Evolutionary conservation across 2,329 filamentous ascomycete genomes (phyloP), one percentile per base, ranked within the genome.

Genomic region (Hypoxylon sp.): DNA sequence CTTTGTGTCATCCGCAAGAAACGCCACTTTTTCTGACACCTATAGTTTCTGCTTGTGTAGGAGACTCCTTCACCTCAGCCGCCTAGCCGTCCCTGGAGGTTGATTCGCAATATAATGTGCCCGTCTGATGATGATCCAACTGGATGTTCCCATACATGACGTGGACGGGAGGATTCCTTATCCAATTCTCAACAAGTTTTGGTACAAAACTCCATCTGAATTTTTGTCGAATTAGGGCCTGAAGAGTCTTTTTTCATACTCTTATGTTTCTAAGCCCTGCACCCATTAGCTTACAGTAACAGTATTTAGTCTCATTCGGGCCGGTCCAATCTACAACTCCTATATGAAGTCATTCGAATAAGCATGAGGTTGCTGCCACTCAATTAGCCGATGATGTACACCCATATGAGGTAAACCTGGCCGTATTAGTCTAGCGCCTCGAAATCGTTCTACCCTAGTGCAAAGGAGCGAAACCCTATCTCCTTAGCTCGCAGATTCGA

Each of bases 1-100:
- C 56, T 30, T 53, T 40, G 56, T 61, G 50, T 63, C 64, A 53
- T 56, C 59, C 35, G 11, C 17, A 50, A 62, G 56, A 54, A 57
- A 35, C n/a, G 22, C 25, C 37, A 22, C 33, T 55, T 46, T 13
- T 25, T 8, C 13, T 10, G 30, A n/a, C 33, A 22, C 48, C 31
- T 44, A 35, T 25, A 33, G n/a, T 8, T 48, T 37, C 42, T 22
- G 20, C 7, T 46, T 30, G n/a, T 58, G 17, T 7, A n/a, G 6
- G 17, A 40, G 4, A 20, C n/a, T 51, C 58, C 37, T 49, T 55
- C 17, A 8, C 10, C 37, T 49, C 55, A 6, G 37, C 31, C 7
- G 7, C 40, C 22, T 20, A 17, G 22, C 10, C 2, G 6, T 46
- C 31, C 27, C 17, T 49, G 7, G 22, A 8, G 7, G 55, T 2